Base-by-base conservation (phyloP, 2,329 filamentous ascomycete species). In the Ramichloridium luteum region DNA sequence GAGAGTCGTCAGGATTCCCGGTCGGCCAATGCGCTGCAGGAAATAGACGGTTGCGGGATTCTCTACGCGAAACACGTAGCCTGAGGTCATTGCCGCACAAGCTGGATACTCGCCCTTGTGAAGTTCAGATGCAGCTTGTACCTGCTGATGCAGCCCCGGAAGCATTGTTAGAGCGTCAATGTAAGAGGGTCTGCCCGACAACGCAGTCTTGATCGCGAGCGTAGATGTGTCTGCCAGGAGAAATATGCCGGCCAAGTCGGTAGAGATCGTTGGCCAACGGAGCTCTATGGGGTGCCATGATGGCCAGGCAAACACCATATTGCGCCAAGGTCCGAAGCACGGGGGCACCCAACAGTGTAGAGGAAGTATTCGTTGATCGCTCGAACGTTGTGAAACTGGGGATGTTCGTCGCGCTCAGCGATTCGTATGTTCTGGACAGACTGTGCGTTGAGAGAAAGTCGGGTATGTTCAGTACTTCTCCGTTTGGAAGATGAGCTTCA, bases 121-220 rank as follows among this genome's bases (percentile, higher is more conserved):
- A 4, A 76, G 53, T 1, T 62, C 59, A 9, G 69, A 60, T 6
- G 70, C 70, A 3, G 64, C 60, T 43, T 76, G 70, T 43, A 8
- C 20, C 20, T 77, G 70, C 41, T 67, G 68, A 50, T 77, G 74
- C 30, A 77, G 47, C 0, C 74, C 73, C 0, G 73, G 73, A 2
- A 68, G 70, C 3, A 77, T 59, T 9, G 76, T 57, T 8, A 77
- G 57, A 5, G 57, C 57, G 47, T 77, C 73, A 1, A 72, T 54
- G 58, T 67, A 69, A 2, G 63, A 65, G 1, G 70, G 67, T 3
- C 67, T 69, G 15, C 72, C 72, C 2, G 61, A 64, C 27, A 75
- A 58, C 11, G 62, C 65, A 2, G 72, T 76, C 5, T 71, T 63
- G 28, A 67, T 57, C 4, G 69, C 66, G 15, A 74, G 58, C 2